Percentiles rank a stretch among this genome's conserved stretches.
phyloP scores from a whole-genome alignment of 2,329 filamentous ascomycete species.

The Hymenoscyphus fructigenus region DNA sequence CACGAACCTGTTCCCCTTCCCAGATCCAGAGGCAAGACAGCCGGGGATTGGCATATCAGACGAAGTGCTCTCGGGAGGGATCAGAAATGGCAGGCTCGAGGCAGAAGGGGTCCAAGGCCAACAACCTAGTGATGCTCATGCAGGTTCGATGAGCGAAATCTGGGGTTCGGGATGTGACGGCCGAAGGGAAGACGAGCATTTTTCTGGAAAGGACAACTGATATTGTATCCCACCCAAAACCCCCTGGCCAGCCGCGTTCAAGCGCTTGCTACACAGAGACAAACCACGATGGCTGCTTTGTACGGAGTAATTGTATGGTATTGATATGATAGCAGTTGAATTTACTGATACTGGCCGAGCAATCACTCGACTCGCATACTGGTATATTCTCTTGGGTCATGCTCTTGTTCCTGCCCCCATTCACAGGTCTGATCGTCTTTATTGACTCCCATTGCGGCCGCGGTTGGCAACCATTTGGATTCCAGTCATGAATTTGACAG shows the following conservation, averaged over 20 bases:
- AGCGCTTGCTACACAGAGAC: slow-evolving; percentile 11
- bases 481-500: background rate
- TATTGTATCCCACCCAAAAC: background rate
- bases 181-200: slow-evolving; percentile 23
- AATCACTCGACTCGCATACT: background rate
- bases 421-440: background rate
- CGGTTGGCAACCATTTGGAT: background rate
- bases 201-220: background rate
- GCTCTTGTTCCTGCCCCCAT: background rate
- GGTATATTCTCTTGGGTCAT: background rate
- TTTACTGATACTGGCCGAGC: background rate
- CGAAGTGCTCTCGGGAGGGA: slow-evolving; percentile 25
- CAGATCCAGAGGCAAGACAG: background rate
- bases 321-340: background rate
- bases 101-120: slow-evolving; percentile 15
- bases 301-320: background rate
- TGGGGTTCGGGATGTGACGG: slow-evolving; percentile 33
- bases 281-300: background rate
- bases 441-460: background rate
- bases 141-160: slow-evolving; percentile 31
- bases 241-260: background rate
- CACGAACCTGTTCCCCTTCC: background rate
- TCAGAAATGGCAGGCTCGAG: background rate
- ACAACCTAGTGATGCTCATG: slow-evolving; percentile 31
- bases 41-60: slow-evolving; percentile 29